Conservation (phyloP, 208 protist species). For the Dictyostelium gargantuum region DNA sequence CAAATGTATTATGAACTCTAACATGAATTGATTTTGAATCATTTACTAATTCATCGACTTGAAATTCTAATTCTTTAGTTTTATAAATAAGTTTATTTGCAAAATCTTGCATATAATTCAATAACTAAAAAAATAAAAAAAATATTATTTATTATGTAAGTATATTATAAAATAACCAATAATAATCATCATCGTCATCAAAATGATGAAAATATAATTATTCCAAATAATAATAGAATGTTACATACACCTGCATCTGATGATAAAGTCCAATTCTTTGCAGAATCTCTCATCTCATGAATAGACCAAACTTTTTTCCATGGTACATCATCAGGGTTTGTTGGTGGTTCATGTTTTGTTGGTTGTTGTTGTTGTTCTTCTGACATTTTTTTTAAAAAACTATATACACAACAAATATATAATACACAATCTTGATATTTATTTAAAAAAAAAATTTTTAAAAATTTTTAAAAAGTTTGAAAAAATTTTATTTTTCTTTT, state of each 20-base stretch:
- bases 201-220: background rate
- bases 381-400: background rate
- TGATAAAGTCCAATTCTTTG: constrained; percentile 45
- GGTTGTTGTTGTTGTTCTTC: background rate
- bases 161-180: too few species aligned
- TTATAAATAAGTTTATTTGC: constrained; percentile 74
- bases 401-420: too few species aligned
- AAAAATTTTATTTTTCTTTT: too few species aligned
- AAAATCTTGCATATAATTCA: constrained; percentile 80
- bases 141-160: too few species aligned
- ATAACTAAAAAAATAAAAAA: background rate
- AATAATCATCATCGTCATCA: too few species aligned
- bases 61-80: constrained; percentile 77
- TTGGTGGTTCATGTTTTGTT: background rate
- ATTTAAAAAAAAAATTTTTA: too few species aligned
- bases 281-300: constrained; percentile 26
- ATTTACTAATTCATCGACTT: constrained; percentile 74
- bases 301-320: constrained; percentile 63
- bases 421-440: too few species aligned
- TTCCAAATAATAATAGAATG: background rate
- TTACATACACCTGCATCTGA: constrained; percentile 53
- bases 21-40: constrained; percentile 67
- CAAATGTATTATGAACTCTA: constrained; percentile 83
- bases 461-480: too few species aligned
- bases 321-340: constrained; percentile 3